Evolutionary conservation across 2,329 filamentous ascomycete genomes (phyloP), one percentile per base, ranked within the genome.

Genomic region (Penicillium griseofulvum): DNA sequence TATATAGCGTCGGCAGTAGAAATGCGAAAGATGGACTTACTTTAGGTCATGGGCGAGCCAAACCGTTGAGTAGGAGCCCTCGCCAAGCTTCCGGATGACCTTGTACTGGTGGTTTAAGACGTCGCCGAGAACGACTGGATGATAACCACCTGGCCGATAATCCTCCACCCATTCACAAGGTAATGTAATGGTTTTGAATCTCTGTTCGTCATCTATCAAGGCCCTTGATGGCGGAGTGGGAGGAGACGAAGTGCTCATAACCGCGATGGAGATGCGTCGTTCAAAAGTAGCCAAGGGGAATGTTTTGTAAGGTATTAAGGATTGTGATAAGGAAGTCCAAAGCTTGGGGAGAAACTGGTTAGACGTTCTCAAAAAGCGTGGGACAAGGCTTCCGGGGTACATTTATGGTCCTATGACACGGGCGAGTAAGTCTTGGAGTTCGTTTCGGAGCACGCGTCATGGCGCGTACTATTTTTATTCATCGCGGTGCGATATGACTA

Each of bases 31-130:
- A 55, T 52, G 42, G 52, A 61, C 63, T 61, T 51, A 69, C 66
- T 63, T 53, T 19, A 60, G 55, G 58, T 75, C 67, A 19, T 59
- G 61, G 56, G 75, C 76, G 28, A 79, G 71, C 78, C 75, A 80
- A 53, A 79, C 73, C 11, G 74, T 80, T 29, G 76, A 75, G 58
- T 65, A 78, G 12, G 72, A 71, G 36, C 78, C 77, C 4, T 70
- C 72, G 16, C 77, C 77, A 10, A 80, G 69, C 65, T 80, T 80
- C 54, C 76, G 71, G 48, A 77, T 64, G 36, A 79, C 66, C 47
- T 68, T 68, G 59, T 80, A 80, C 45, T 74, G 71, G 49, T 70
- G 22, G 22, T 22, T 57, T 57, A 78, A 76, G 8, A 63, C 34
- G 38, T 80, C 74, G 26, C 74, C 75, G 11, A 80, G 64, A 10